Evolutionary conservation across 495 filamentous ascomycete genomes (phyloP), one percentile per base, ranked within the genome.

Genomic region (Podospora pseudopauciseta): DNA sequence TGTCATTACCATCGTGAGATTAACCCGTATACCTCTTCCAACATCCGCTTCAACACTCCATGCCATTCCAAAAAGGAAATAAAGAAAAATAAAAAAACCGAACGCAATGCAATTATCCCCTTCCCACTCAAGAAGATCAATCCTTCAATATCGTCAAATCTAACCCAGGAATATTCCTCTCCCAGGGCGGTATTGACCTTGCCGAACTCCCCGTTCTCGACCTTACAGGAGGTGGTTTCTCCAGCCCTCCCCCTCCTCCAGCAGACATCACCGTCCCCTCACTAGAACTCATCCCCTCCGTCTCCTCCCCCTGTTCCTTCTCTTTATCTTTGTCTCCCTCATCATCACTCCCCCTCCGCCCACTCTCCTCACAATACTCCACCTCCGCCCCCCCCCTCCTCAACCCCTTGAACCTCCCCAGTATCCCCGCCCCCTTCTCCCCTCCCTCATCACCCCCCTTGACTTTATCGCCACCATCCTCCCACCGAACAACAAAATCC

Each of bases 401-500:
- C 16, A 62, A 7, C 60, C 23, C 23, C 20, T 34, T 32, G 26
- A 62, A 28, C 60, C 60, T 27, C 26, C 60, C 30, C 30, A 28
- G 15, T 13, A 59, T 32, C 1, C 23, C 18, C 60, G 26, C 23
- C 32, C n/a, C 60, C 27, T n/a, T 34, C 27, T 34, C 60, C 60
- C 23, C n/a, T 32, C 30, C 30, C 23, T 30, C 23, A 7, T 20
- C 23, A 2, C 26, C 26, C 27, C 18, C 5, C 19, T 61, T 28
- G n/a, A 0, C 23, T 26, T 34, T 7, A 5, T 28, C 23, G 2
- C 18, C 59, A 61, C 13, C 16, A 34, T 32, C 59, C 13, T 15
- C 23, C 20, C 61, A 18, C 54, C 54, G 3, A 19, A 28, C 7
- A 9, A 28, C 63, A 26, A n/a, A 57, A 67, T 83, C 81, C 5